A percentile compares a stretch with the other conserved stretches of the same genome.
These are phyloP conservation scores for Ceriops zippeliana DNA, from an alignment of 345 rosid species.

Conservation along the genomic window DNA sequence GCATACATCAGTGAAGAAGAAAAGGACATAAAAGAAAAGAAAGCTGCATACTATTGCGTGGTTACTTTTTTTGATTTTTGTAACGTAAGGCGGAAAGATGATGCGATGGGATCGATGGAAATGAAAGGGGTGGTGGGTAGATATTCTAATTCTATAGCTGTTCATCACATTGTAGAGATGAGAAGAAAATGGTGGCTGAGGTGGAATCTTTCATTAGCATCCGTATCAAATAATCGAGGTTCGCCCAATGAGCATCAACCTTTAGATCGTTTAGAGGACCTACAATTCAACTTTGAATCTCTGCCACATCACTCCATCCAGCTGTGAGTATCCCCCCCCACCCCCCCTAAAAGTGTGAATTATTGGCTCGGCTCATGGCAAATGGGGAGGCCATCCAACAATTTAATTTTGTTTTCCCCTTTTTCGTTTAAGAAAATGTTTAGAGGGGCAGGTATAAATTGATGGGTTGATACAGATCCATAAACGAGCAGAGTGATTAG, in stretches of 20 bases:
- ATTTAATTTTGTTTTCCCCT: too few relatives aligned
- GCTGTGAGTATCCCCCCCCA: not conserved
- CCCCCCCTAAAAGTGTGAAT: not conserved
- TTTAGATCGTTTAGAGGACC: not conserved
- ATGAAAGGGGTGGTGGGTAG: not conserved
- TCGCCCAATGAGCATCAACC: not conserved
- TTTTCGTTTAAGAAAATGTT: too few relatives aligned
- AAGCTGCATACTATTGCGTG: too few relatives aligned
- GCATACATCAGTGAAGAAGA: not conserved
- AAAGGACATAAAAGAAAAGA: too few relatives aligned
- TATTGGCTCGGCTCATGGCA: not conserved
- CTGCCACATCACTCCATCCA: not conserved
- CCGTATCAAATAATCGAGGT: not conserved
- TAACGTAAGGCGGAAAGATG: conserved; percentile 17
- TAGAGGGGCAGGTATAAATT: too few relatives aligned
- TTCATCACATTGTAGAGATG: not conserved
- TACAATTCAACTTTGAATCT: not conserved
- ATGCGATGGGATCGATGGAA: not conserved
- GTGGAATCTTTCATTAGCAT: not conserved
- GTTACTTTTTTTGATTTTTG: conserved; percentile 12
- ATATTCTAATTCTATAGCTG: not conserved
- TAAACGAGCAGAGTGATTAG: too few relatives aligned
- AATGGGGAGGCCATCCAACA: not conserved
- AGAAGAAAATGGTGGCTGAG: too few relatives aligned
- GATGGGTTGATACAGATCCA: too few relatives aligned